Evolutionary conservation across 768 basidiomycete species (phyloP).

Genomic region (Mycena kentingensis): DNA sequence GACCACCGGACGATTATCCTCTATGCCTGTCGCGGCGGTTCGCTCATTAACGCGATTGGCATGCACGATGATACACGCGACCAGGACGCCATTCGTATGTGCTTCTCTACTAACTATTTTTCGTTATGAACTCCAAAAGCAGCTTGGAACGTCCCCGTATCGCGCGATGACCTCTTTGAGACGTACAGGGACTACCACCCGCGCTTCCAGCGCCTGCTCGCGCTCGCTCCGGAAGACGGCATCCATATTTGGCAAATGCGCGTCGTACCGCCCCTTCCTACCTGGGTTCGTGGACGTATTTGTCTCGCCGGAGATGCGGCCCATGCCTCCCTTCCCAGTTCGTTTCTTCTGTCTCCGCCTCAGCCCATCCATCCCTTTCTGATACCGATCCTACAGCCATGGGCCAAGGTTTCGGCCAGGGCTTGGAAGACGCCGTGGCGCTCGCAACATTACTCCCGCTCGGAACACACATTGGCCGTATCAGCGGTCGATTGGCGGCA

Average conservation of each 20-base stretch:
- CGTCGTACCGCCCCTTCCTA: slow-evolving; percentile 6
- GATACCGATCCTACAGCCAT: not conserved
- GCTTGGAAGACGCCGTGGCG: slow-evolving; percentile 15
- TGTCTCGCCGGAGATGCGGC: slow-evolving; percentile 16
- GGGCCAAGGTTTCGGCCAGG: slow-evolving; percentile 19
- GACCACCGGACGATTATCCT: slow-evolving; percentile 15
- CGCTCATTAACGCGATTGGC: slow-evolving; percentile 10
- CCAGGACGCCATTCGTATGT: slow-evolving; percentile 10
- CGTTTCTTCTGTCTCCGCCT: not conserved
- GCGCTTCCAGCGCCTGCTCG: slow-evolving; percentile 6
- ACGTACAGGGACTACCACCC: slow-evolving; percentile 18
- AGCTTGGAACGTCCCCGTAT: slow-evolving; percentile 16
- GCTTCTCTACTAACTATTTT: not conserved
- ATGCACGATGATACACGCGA: slow-evolving; percentile 16
- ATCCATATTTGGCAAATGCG: slow-evolving; percentile 21
- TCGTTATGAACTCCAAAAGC: not conserved
- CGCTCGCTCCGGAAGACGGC: slow-evolving; percentile 6
- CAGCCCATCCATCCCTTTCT: not conserved
- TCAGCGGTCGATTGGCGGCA: slow-evolving; percentile 4
- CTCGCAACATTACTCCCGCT: slow-evolving; percentile 8
- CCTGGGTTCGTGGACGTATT: slow-evolving; percentile 11
- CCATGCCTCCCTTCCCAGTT: slow-evolving; percentile 19
- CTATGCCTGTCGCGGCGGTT: slow-evolving; percentile 15
- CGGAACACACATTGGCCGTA: not conserved
- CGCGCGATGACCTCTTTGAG: slow-evolving; percentile 7